Conservation (phyloP, 1,139 yeast genomes). For the Diutina catenulata region DNA sequence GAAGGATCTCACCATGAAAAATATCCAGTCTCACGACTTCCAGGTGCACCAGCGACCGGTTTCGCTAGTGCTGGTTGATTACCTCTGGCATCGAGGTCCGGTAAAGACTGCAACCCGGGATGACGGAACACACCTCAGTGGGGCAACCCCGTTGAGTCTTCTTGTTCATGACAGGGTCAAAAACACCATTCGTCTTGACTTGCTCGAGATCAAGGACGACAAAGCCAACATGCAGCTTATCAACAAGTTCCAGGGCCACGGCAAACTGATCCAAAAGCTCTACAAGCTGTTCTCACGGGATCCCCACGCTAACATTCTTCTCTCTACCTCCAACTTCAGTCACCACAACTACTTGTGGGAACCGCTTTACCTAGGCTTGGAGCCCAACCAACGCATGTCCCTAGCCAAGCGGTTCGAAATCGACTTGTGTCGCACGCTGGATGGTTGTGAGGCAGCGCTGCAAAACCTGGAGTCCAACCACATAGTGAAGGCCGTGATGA, state of each 20-base stretch:
- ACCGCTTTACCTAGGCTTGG: slow-evolving; percentile 22
- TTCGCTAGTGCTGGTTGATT: neutral
- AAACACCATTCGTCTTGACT: slow-evolving; percentile 21
- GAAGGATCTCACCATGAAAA: neutral
- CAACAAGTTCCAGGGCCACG: slow-evolving; percentile 71
- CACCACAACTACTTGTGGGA: slow-evolving; percentile 60
- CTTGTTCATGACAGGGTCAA: slow-evolving; percentile 29
- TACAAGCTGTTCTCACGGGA: slow-evolving; percentile 39
- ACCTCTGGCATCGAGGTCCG: neutral
- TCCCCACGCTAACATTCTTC: slow-evolving; percentile 17
- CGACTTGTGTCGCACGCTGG: slow-evolving; percentile 17
- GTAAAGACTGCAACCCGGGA: no score
- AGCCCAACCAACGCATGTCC: slow-evolving; percentile 13
- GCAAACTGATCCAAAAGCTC: slow-evolving; percentile 61
- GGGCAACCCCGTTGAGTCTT: slow-evolving; percentile 14
- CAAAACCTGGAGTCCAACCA: neutral
- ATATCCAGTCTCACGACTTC: neutral
- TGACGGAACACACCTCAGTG: neutral
- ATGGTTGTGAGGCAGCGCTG: slow-evolving; percentile 18
- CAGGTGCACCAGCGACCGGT: neutral
- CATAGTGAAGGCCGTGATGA: slow-evolving; percentile 8
- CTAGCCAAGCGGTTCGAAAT: slow-evolving; percentile 25
- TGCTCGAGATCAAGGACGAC: neutral
- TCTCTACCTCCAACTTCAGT: slow-evolving; percentile 31
- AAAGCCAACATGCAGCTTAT: slow-evolving; percentile 10